Conservation (phyloP, 768 basidiomycete species). For the Inosperma sp. region DNA sequence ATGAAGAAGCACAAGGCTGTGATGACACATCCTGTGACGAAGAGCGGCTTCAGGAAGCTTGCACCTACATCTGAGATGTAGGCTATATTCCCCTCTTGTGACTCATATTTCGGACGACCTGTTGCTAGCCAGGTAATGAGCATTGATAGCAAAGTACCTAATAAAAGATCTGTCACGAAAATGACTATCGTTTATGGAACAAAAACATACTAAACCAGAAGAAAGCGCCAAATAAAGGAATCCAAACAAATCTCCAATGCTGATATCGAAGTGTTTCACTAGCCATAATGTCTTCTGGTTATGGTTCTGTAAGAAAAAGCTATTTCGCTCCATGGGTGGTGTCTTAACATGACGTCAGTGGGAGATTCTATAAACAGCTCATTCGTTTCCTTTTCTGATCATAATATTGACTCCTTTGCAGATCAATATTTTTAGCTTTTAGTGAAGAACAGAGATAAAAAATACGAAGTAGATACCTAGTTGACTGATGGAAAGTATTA, state of each 20-base stretch:
- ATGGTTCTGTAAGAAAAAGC: too few species aligned
- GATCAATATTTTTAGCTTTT: too few species aligned
- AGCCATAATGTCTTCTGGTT: too few species aligned
- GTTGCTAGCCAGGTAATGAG: slow-evolving; percentile 65
- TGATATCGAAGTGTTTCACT: slow-evolving; percentile 30
- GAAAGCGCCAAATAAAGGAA: slow-evolving; percentile 54
- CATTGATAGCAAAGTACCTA: slow-evolving; percentile 62
- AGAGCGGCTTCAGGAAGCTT: slow-evolving; percentile 67
- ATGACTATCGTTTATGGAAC: background rate
- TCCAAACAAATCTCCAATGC: slow-evolving; percentile 61
- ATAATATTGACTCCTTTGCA: too few species aligned
- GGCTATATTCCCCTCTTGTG: slow-evolving; percentile 53
- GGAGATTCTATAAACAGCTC: too few species aligned
- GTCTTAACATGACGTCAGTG: too few species aligned
- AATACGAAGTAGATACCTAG: too few species aligned
- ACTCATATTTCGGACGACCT: slow-evolving; percentile 56
- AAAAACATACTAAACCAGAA: slow-evolving; percentile 58
- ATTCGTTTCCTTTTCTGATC: too few species aligned
- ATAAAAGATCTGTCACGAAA: background rate
- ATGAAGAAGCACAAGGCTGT: slow-evolving; percentile 60
- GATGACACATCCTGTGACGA: slow-evolving; percentile 59
- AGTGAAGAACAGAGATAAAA: too few species aligned
- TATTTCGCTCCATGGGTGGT: too few species aligned
- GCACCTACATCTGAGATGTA: slow-evolving; percentile 82
- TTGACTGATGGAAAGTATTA: too few species aligned